Evolutionary conservation across 345 rosid species (phyloP).

Genomic region (Boechera stricta): DNA sequence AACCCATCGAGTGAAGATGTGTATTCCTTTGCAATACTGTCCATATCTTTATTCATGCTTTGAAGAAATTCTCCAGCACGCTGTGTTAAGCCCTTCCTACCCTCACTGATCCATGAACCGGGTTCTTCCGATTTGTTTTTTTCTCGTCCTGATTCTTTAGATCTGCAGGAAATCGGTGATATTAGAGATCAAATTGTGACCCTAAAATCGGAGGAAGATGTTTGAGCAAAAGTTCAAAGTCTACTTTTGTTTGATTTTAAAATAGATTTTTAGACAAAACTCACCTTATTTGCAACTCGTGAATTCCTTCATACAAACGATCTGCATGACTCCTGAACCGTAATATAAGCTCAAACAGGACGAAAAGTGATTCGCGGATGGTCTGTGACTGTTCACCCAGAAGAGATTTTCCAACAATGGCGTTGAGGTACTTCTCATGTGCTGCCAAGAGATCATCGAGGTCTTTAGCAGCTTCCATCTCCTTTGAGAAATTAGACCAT

Average conservation of each 20-base stretch:
- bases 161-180: conserved; percentile 46
- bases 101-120: conserved; percentile 74
- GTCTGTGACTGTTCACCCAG: conserved; percentile 88
- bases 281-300: conserved; percentile 89
- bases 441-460: conserved; percentile 96
- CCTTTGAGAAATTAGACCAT: conserved; percentile 89
- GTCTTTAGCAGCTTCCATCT: conserved; percentile 92
- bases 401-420: conserved; percentile 88
- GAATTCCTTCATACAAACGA: conserved; percentile 85
- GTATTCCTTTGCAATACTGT: conserved; percentile 73
- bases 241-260: background rate
- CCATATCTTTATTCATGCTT: conserved; percentile 80
- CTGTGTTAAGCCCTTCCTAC: conserved; percentile 83
- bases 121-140: conserved; percentile 58
- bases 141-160: conserved; percentile 61
- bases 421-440: conserved; percentile 88
- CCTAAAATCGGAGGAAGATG: conserved; percentile 9
- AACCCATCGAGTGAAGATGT: conserved; percentile 75
- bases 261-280: background rate
- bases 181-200: conserved; percentile 2
- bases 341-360: conserved; percentile 87
- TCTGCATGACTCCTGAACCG: conserved; percentile 89
- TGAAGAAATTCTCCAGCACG: conserved; percentile 92
- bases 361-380: conserved; percentile 78
- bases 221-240: background rate